Evolutionary conservation across 768 basidiomycete species (phyloP), one percentile per base, ranked within the genome.

Genomic region (Gyrodon lividus): DNA sequence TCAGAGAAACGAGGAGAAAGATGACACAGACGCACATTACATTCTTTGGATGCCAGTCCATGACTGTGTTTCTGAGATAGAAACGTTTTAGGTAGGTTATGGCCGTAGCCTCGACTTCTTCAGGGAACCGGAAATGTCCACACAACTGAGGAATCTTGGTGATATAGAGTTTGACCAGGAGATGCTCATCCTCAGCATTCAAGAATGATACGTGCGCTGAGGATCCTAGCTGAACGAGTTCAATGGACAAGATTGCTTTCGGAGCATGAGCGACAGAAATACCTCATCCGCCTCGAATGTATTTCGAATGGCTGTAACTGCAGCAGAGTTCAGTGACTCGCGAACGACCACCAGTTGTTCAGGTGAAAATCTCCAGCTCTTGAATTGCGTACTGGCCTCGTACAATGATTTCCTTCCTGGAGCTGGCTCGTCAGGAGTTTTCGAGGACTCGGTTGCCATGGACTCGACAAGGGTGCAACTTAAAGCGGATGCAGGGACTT

Each of bases 31-130:
- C 86, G 43, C 63, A 97, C 97, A 99, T 99, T 62, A 99, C 92
- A 63, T 92, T 94, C 72, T 95, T 96, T 0, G 97, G 97, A 73
- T 98, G 97, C 87, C 92, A 98, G 66, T 98, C 97, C 94, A 98
- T 98, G 47, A 94, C 92, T 2, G 95, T 98, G 64, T 98, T 98
- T 72, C 89, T 89, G 49, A 98, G 79, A 66, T 98, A 99, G 70
- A 99, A 99, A 4, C 97, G 80, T 68, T 98, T 98, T 59, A 99
- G 74, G 70, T 97, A 99, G 50, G 81, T 85, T 51, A 90, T 79
- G 0, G 94, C 93, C 4, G 96, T 98, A 0, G 92, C 90, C 68
- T 95, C 91, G 6, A 98, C 92, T 62, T 92, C 86, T 60, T 96
- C 92, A 0, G 92, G 88, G 65, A 96, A 90, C 41, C 85, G 82